phyloP scores from a whole-genome alignment of 352 stramenopile species.

The Pilasporangium apinafurcum region DNA sequence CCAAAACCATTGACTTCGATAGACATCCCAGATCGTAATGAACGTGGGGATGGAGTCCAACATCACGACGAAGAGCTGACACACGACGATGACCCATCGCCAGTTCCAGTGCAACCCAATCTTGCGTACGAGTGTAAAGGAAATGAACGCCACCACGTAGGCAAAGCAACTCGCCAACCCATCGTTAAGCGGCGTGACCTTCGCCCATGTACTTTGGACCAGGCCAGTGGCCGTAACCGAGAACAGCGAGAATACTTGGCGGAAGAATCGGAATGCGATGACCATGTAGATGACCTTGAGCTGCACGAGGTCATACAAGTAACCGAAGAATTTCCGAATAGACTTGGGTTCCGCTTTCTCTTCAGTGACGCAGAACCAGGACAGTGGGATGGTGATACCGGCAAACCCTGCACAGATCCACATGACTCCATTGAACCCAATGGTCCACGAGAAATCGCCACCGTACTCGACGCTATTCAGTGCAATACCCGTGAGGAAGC shows the following conservation, averaged over 20 bases:
- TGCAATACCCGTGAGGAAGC: slow-evolving; percentile 34
- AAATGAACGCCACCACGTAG: slow-evolving; percentile 26
- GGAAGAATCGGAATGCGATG: slow-evolving; percentile 47
- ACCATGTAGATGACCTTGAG: slow-evolving; percentile 48
- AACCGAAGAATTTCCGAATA: slow-evolving; percentile 23
- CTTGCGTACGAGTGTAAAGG: slow-evolving; percentile 27
- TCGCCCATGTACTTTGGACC: slow-evolving; percentile 46
- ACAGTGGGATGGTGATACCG: slow-evolving; percentile 26
- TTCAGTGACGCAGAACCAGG: slow-evolving; percentile 39
- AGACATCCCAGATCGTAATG: slow-evolving; percentile 61
- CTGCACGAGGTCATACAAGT: slow-evolving; percentile 35
- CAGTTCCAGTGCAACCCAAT: slow-evolving; percentile 57
- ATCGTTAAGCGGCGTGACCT: slow-evolving; percentile 54
- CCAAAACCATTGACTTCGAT: slow-evolving; percentile 69
- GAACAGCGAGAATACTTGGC: slow-evolving; percentile 36
- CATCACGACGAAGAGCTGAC: slow-evolving; percentile 32
- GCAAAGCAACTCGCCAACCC: slow-evolving; percentile 38
- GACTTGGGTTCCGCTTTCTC: slow-evolving; percentile 19
- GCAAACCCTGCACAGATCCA: slow-evolving; percentile 26
- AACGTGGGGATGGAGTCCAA: slow-evolving; percentile 42
- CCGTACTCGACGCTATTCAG: slow-evolving; percentile 44
- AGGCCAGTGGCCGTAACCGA: slow-evolving; percentile 36
- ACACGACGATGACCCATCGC: slow-evolving; percentile 28
- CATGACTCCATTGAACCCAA: slow-evolving; percentile 55
- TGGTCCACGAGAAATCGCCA: slow-evolving; percentile 37